Base-by-base conservation (phyloP, 768 basidiomycete genomes). In the Scleroderma bovista region DNA sequence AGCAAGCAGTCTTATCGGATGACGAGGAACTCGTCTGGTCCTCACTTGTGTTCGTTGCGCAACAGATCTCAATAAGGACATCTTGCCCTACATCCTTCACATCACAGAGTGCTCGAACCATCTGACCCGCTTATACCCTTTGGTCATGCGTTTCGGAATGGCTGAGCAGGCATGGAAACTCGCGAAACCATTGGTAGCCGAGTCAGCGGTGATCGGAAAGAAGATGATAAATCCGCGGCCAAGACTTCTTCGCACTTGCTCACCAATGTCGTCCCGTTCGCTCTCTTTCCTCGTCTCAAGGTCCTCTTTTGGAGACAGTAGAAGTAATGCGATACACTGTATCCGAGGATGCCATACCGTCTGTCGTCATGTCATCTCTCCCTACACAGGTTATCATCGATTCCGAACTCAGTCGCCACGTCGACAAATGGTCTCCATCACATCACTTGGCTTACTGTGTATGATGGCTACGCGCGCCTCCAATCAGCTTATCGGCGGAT, bases 381-480 rank as follows among this genome's bases (percentile, higher is more conserved):
- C 44, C 49, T 0, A 20, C 45, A 16, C 55, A 52, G 2, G 44
- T 69, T 11, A 22, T 37, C 23, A 51, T 69, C 7, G 68, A 70
- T 38, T 43, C 50, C 2, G 55, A 54, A 10, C 59, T 66, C 31
- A 57, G 63, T 49, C 62, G 62, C 8, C 51, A 57, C 16, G 57
- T 74, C 11, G 71, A 73, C 42, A 66, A 68, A 23, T 63, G 60
- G 59, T 64, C 60, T 55, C 55, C 65, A 22, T 56, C 61, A 4
- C 60, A 63, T 41, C 50, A 58, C 11, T 55, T 62, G n/a, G 2
- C 54, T 68, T 32, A 59, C 67, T 20, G 51, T 71, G 46, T 32
- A 60, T 32, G 58, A 66, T 9, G 81, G 81, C 2, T 88, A 78
- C 60, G 55, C 62, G 3, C 61, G 72, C 8, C 78, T 88, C 61